Base-by-base conservation (phyloP, 345 rosid species). In the Camelina laxa region DNA sequence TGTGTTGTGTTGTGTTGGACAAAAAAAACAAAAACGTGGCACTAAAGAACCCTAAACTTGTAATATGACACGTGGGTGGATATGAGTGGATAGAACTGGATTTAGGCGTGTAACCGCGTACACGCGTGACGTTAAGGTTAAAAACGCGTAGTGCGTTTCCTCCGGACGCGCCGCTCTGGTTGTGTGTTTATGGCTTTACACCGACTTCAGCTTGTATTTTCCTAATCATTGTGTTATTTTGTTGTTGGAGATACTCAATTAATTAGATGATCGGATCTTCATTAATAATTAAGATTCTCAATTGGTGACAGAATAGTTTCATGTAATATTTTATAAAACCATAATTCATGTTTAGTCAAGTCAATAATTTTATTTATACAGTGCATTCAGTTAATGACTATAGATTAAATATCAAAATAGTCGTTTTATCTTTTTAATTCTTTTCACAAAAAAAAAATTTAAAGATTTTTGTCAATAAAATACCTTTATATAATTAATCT, bases 181-280 rank as follows among this genome's bases (percentile, higher is more conserved):
- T 39, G 73, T 68, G 74, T 60, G n/a, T 75, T 50, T 75, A 22
- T 49, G 8, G 73, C 57, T 67, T 75, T 10, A 66, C 36, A 67
- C 24, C 61, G 74, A 67, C 74, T 73, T 39, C 22, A 41, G 45
- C 47, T 45, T 74, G 5, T 27, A 33, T 16, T 58, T 48, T 17
- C 50, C 60, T 2, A 67, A 39, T 67, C 67, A 38, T 50, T 67
- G 36, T 48, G 45, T 49, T 7, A 27, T 67, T 59, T 38, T 59
- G 19, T 50, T 67, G 73, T 60, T 50, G 61, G 16, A 59, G 47
- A 67, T 67, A 48, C 72, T 58, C 51, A 58, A 67, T 58, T 24
- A 42, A 53, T 54, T 16, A 64, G 14, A 44, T 11, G 11, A 8
- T 53, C 60, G 14, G 44, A 41, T 39, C 5, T 44, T 42, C 27